A percentile compares a stretch with the other conserved stretches of the same genome.
These are phyloP conservation scores for Populus davidiana DNA, from an alignment of 345 rosid species.

Conservation along the genomic window DNA sequence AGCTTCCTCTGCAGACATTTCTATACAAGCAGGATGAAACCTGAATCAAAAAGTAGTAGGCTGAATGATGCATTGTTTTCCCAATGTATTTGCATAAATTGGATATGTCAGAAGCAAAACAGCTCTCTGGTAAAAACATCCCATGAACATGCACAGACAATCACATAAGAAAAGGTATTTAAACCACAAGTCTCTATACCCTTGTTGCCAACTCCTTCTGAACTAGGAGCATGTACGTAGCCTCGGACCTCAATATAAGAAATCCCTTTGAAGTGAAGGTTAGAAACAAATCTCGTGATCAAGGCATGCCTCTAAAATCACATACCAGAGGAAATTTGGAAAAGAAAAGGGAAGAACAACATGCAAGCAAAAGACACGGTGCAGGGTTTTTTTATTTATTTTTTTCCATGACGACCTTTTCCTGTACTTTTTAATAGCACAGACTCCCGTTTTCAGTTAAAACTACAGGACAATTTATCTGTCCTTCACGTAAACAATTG, in stretches of 20 bases:
- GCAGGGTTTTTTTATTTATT: no score
- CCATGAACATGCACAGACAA: not conserved
- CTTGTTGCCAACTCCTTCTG: not conserved
- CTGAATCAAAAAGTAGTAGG: slow-evolving; percentile 60
- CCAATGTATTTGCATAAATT: slow-evolving; percentile 10
- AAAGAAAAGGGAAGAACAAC: not conserved
- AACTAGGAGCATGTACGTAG: not conserved
- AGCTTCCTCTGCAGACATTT: slow-evolving; percentile 78
- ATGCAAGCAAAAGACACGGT: no score
- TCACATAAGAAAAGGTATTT: not conserved
- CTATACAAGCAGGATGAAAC: slow-evolving; percentile 99
- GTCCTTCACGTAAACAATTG: not conserved
- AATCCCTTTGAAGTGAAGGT: not conserved
- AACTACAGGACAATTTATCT: not conserved
- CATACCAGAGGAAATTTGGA: not conserved
- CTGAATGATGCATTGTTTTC: slow-evolving; percentile 25
- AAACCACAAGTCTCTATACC: not conserved
- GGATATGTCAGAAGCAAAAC: slow-evolving; percentile 7
- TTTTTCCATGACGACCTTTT: not conserved
- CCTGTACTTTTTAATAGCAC: not conserved
- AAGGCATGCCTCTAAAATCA: not conserved
- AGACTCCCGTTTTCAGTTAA: not conserved
- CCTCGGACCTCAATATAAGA: not conserved
- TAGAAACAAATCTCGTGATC: not conserved
- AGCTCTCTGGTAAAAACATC: not conserved